These are phyloP conservation scores for Echium plantagineum DNA, from an alignment of 257 asterid species.

Conservation along the genomic window DNA sequence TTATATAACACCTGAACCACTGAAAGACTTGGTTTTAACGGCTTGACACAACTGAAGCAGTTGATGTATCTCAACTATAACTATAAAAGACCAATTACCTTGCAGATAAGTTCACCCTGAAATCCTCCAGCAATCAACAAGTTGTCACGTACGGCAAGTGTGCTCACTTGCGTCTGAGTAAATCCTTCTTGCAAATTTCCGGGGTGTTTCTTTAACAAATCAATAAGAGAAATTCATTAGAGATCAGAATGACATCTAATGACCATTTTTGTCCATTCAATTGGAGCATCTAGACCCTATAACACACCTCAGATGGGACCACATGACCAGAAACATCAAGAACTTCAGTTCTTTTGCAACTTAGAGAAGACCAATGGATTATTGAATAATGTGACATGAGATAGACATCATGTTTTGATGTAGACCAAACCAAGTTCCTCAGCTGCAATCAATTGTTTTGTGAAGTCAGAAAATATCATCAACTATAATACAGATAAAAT, in stretches of 20 bases:
- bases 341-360: constrained; percentile 39
- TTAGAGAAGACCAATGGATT: constrained; percentile 30
- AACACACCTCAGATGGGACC: not conserved
- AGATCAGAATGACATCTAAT: not conserved
- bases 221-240: not conserved
- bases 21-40: too few relatives aligned
- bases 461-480: not conserved
- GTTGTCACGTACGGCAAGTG: constrained; percentile 13
- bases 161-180: constrained; percentile 13
- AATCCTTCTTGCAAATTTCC: constrained; percentile 1
- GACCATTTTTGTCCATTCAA: constrained; percentile 2
- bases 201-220: not conserved
- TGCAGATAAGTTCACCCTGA: constrained; percentile 18
- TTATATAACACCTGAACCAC: not conserved
- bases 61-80: too few relatives aligned
- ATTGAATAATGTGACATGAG: constrained; percentile 17
- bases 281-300: constrained; percentile 6
- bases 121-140: constrained; percentile 17
- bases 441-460: constrained; percentile 25
- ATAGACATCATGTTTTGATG: constrained; percentile 20
- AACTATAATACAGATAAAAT: not conserved
- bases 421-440: constrained; percentile 24
- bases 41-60: constrained; percentile 1
- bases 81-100: constrained; percentile 13
- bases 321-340: constrained; percentile 3